phyloP scores from a whole-genome alignment of 352 stramenopile species.

The Globisporangium nodosum region DNA sequence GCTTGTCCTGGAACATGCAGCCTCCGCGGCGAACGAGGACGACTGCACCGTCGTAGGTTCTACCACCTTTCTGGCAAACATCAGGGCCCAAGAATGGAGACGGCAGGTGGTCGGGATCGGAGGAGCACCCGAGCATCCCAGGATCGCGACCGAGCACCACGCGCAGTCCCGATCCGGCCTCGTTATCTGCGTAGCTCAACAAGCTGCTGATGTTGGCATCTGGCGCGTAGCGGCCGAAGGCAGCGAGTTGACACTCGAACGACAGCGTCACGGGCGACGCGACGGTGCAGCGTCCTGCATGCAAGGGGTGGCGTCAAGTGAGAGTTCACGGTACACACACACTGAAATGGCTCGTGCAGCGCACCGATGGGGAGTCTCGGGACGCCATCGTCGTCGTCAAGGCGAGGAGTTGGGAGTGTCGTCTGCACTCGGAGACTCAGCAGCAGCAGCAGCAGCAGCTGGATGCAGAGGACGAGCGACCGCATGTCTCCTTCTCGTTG shows the following conservation, averaged over 20 bases:
- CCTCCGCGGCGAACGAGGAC: conserved; percentile 29
- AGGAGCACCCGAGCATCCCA: conserved; percentile 19
- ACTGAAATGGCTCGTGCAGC: background rate
- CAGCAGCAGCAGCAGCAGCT: background rate
- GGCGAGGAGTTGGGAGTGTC: background rate
- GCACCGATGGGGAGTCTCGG: conserved; percentile 2
- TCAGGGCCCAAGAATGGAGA: too few relatives aligned
- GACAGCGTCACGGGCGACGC: background rate
- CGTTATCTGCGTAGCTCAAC: too few relatives aligned
- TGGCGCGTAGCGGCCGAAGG: conserved; percentile 22
- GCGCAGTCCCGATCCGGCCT: background rate
- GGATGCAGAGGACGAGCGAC: too few relatives aligned
- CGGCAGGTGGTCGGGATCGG: background rate
- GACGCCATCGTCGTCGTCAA: too few relatives aligned
- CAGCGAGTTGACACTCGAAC: conserved; percentile 25
- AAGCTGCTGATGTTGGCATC: background rate
- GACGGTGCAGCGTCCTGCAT: background rate
- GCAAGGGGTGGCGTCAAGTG: too few relatives aligned
- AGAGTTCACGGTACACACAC: background rate
- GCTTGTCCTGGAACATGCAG: conserved; percentile 38
- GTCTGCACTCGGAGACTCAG: background rate
- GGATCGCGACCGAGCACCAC: conserved; percentile 15
- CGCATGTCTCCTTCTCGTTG: background rate
- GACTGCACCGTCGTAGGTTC: conserved; percentile 6
- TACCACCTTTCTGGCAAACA: too few relatives aligned